Conservation (phyloP, 208 protist species). For the Acanthamoeba lenticulata region DNA sequence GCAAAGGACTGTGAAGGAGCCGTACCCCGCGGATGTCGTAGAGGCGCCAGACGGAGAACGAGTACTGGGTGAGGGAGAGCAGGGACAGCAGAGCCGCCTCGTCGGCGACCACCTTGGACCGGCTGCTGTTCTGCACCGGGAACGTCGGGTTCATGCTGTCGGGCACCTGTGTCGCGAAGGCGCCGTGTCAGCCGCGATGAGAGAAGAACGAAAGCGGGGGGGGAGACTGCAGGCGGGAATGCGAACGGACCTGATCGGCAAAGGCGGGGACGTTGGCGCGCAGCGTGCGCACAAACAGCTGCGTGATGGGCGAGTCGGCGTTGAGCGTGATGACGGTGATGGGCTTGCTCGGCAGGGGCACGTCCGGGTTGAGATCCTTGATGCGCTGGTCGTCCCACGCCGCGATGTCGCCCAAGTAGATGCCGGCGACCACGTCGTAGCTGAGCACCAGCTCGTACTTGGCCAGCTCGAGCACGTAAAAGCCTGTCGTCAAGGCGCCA, state of each 20-base stretch:
- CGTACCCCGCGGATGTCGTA: background rate
- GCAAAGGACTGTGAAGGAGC: background rate
- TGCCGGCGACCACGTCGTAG: no score
- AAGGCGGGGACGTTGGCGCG: background rate
- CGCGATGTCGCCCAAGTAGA: background rate
- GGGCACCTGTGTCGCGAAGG: background rate
- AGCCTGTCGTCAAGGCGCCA: background rate
- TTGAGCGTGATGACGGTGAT: background rate
- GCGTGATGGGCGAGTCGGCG: background rate
- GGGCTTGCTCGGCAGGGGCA: background rate
- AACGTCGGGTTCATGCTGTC: background rate
- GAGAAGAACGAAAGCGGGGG: no score
- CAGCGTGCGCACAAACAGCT: background rate
- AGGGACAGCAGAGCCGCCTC: background rate
- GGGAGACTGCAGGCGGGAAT: background rate
- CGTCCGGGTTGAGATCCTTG: background rate
- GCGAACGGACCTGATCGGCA: background rate
- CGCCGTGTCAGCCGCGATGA: background rate
- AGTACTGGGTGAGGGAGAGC: background rate
- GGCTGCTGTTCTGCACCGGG: background rate
- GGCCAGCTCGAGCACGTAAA: background rate
- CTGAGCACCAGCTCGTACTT: background rate
- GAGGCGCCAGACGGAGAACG: background rate
- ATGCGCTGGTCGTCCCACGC: background rate
- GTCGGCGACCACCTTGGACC: background rate